A percentile compares a stretch with the other conserved stretches of the same genome.
Evolutionary conservation across 2,329 filamentous ascomycete genomes (phyloP).

Genomic region (Cercospora sojina): DNA sequence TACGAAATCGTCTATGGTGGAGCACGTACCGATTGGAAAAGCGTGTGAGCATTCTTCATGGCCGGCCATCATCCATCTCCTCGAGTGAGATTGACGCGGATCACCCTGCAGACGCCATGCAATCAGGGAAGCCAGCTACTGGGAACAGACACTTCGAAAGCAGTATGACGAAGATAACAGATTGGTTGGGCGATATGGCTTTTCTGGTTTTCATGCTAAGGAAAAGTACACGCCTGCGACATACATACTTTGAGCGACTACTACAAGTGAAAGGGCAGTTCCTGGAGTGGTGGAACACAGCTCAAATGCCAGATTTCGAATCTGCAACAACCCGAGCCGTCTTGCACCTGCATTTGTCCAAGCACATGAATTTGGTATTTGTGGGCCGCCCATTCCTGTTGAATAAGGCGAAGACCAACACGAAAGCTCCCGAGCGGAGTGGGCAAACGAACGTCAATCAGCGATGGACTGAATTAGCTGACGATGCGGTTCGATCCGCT

Average conservation of each 20-base stretch:
- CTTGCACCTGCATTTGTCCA: slow-evolving; percentile 18
- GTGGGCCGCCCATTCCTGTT: slow-evolving; percentile 25
- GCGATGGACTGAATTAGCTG: slow-evolving; percentile 26
- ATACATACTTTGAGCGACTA: slow-evolving; percentile 20
- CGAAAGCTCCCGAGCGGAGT: background rate
- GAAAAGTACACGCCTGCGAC: slow-evolving; percentile 17
- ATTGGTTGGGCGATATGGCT: slow-evolving; percentile 21
- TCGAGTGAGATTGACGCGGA: slow-evolving; percentile 56
- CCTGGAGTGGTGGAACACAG: slow-evolving; percentile 17
- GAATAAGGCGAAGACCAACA: slow-evolving; percentile 5
- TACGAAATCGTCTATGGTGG: slow-evolving; percentile 25
- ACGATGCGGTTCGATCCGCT: slow-evolving; percentile 35
- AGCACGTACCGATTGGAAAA: slow-evolving; percentile 48
- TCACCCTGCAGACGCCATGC: slow-evolving; percentile 42
- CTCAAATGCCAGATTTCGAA: slow-evolving; percentile 6
- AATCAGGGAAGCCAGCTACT: background rate
- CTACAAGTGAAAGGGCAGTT: slow-evolving; percentile 19
- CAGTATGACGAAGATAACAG: slow-evolving; percentile 19
- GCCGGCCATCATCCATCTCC: slow-evolving; percentile 55
- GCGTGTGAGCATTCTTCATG: slow-evolving; percentile 59
- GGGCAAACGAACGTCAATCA: slow-evolving; percentile 4
- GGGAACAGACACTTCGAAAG: slow-evolving; percentile 17
- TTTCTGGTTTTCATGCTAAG: slow-evolving; percentile 20
- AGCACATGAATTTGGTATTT: slow-evolving; percentile 21
- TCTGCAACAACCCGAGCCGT: slow-evolving; percentile 13